Evolutionary conservation across 2,329 filamentous ascomycete species (phyloP), one percentile per base, ranked within the genome.

Genomic region (Paecilomyces sp.): DNA sequence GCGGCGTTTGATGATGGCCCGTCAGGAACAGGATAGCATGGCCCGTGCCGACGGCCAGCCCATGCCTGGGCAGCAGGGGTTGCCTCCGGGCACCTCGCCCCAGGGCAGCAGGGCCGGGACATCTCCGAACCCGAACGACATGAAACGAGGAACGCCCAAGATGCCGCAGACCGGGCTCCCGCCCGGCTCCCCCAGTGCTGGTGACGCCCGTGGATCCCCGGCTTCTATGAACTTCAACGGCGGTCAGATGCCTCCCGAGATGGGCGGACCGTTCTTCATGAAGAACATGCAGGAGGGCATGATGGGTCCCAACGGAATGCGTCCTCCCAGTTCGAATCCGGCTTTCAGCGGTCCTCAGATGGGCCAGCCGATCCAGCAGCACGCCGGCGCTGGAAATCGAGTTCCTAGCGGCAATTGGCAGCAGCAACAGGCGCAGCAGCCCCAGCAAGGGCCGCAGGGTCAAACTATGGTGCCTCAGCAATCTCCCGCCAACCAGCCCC

Each of bases 1-100:
- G 77, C 85, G 85, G 69, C 80, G 85, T 56, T 72, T 88, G 70
- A 80, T 87, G 71, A 86, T 87, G 83, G 85, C 85, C 60, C 79
- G 85, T 53, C 84, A 87, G 75, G 85, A 88, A 74, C 85, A 88
- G 73, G 85, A 88, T 68, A 85, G 77, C 73, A 82, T 85, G 72
- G 73, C 78, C 59, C 80, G 80, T 60, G 73, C 79, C 65, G 80
- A 81, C 58, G 78, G 79, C 58, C 80, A 79, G 60, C 76, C 77
- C 61, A 74, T 79, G 68, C 73, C 77, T 59, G 77, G 76, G 54
- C 79, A 75, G 66, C 75, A 74, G 54, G 75, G 70, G 30, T 79
- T 83, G 68, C 75, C 77, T 18, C 77, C 80, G 33, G 80, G 79
- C 71, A 86, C 86, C 76, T 86, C 80, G 65, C 85, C 79, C 57